These are phyloP conservation scores for Petunia secreta DNA, from an alignment of 257 asterid species.

Conservation along the genomic window DNA sequence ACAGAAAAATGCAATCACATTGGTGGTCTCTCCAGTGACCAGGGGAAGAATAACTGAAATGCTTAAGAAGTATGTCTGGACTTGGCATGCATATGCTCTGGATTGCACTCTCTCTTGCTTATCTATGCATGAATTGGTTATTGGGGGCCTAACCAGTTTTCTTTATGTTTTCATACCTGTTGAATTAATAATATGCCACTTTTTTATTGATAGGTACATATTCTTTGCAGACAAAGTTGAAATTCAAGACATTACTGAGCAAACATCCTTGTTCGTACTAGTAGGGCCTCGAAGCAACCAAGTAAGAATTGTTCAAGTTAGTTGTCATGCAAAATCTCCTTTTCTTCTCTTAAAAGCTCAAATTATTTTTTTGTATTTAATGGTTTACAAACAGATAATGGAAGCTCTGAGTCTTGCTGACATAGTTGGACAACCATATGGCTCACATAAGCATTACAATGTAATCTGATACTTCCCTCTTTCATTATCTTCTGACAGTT, in stretches of 20 bases:
- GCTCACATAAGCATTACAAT: slow-evolving; percentile 83
- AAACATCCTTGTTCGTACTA: slow-evolving; percentile 77
- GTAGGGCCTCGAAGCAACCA: slow-evolving; percentile 77
- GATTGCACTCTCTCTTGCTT: not conserved
- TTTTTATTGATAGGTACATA: slow-evolving; percentile 65
- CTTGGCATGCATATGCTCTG: slow-evolving; percentile 25
- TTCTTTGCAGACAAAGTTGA: slow-evolving; percentile 94
- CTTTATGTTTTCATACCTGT: slow-evolving; percentile 20
- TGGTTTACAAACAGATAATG: slow-evolving; percentile 65
- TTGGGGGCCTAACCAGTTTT: slow-evolving; percentile 11
- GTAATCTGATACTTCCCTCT: slow-evolving; percentile 45
- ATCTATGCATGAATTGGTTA: slow-evolving; percentile 15
- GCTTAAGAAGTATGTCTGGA: slow-evolving; percentile 75
- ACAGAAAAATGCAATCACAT: slow-evolving; percentile 85
- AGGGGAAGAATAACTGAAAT: slow-evolving; percentile 64
- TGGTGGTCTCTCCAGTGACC: slow-evolving; percentile 84
- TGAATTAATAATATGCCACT: slow-evolving; percentile 21
- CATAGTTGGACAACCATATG: slow-evolving; percentile 84
- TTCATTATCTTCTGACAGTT: slow-evolving; percentile 4
- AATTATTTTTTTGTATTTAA: slow-evolving; percentile 27
- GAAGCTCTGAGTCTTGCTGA: slow-evolving; percentile 72
- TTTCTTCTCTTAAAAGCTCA: slow-evolving; percentile 28
- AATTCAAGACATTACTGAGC: slow-evolving; percentile 76
- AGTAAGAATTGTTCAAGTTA: slow-evolving; percentile 46
- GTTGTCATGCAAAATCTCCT: slow-evolving; percentile 27